A percentile compares a stretch with the other conserved stretches of the same genome.
Conservation (phyloP, 441 rosid genomes). For the California macrophylla region DNA sequence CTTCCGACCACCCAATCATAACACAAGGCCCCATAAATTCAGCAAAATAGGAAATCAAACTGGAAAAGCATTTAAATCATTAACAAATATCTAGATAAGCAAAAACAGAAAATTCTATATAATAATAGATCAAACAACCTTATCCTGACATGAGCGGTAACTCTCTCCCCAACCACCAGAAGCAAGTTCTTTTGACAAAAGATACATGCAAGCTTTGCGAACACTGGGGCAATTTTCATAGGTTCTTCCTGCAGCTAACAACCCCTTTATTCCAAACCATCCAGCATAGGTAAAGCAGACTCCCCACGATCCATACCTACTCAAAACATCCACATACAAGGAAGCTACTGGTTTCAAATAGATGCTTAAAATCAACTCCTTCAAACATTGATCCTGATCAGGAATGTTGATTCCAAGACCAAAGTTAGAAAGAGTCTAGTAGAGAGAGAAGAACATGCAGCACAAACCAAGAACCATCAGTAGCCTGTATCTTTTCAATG, state of each 20-base stretch:
- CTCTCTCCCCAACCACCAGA: constrained; percentile 24
- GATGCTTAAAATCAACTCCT: not conserved
- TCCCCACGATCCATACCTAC: constrained; percentile 11
- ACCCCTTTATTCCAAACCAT: constrained; percentile 18
- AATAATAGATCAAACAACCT: not conserved
- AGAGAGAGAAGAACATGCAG: not conserved
- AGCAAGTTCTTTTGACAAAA: constrained; percentile 16
- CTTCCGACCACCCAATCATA: not conserved
- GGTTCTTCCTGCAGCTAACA: constrained; percentile 18
- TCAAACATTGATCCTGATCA: not conserved
- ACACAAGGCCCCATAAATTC: not conserved
- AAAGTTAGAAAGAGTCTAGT: not conserved
- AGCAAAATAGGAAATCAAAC: not conserved
- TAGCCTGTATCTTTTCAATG: constrained; percentile 18
- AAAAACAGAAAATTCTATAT: not conserved
- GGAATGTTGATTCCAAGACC: not conserved
- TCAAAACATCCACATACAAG: not conserved
- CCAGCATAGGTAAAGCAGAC: constrained; percentile 9
- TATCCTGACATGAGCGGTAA: constrained; percentile 16
- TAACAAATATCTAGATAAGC: not conserved
- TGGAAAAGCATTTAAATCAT: not conserved
- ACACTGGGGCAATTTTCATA: constrained; percentile 9
- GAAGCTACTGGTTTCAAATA: not conserved
- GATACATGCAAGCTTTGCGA: constrained; percentile 16
- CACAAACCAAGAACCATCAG: constrained; percentile 23